Conservation (phyloP, 345 rosid genomes). For the Eutrema heterophyllum region DNA sequence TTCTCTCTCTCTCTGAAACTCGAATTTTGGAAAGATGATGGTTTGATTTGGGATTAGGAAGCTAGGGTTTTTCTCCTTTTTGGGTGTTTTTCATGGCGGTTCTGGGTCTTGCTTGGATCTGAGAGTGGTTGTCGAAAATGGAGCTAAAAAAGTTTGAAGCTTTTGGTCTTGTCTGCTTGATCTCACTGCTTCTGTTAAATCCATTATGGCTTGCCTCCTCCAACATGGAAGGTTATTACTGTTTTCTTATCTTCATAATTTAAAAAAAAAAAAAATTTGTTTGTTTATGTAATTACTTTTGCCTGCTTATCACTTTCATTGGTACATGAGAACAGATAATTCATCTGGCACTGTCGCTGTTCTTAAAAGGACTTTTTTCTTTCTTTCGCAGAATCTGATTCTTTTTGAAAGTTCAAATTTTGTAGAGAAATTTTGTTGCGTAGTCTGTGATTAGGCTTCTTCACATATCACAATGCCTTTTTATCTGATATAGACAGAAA, state of each 20-base stretch:
- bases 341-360: constrained; percentile 18
- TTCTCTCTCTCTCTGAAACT: neutral
- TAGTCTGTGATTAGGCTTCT: neutral
- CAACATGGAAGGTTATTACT: constrained; percentile 79
- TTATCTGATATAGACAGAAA: neutral
- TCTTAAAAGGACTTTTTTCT: neutral
- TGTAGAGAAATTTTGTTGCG: neutral
- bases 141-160: constrained; percentile 35
- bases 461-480: neutral
- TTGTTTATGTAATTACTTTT: neutral
- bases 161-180: constrained; percentile 43
- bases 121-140: constrained; percentile 39
- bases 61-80: constrained; percentile 27
- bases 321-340: constrained; percentile 6
- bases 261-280: neutral
- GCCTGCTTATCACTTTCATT: neutral
- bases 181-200: constrained; percentile 42
- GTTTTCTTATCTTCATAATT: constrained; percentile 5
- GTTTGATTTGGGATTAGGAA: constrained; percentile 30
- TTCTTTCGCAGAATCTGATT: neutral
- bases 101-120: constrained; percentile 73
- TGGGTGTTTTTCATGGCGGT: constrained; percentile 36
- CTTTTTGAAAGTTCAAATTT: constrained; percentile 8
- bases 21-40: constrained; percentile 27
- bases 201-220: constrained; percentile 52